A percentile compares a stretch with the other conserved stretches of the same genome.
phyloP scores from a whole-genome alignment of 371 early-diverging fungal species.

The Funneliformis caledonium region DNA sequence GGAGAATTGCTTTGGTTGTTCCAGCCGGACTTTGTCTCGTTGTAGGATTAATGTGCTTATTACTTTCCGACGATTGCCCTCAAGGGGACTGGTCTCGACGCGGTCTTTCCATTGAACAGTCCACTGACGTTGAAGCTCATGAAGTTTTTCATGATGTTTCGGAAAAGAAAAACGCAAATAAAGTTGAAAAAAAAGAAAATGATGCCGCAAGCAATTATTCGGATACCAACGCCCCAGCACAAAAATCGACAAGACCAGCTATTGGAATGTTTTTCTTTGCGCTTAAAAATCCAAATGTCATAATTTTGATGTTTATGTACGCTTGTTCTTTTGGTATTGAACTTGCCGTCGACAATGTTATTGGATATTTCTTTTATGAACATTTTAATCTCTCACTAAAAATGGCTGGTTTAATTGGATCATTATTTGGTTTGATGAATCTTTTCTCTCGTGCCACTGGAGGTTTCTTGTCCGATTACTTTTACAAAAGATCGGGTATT shows the following conservation, averaged over 20 bases:
- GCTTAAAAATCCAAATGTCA: constrained; percentile 48
- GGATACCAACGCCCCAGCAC: neutral
- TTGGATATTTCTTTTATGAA: constrained; percentile 52
- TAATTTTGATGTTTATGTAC: constrained; percentile 58
- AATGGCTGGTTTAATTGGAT: constrained; percentile 56
- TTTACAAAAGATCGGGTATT: constrained; percentile 42
- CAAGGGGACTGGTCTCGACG: constrained; percentile 47
- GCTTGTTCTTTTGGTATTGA: constrained; percentile 72
- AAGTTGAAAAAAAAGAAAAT: neutral
- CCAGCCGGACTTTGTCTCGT: constrained; percentile 54
- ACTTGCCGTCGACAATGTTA: constrained; percentile 62
- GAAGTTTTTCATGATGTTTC: constrained; percentile 40
- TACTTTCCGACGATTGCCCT: constrained; percentile 54
- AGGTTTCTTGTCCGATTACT: constrained; percentile 57
- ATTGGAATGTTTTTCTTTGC: constrained; percentile 36
- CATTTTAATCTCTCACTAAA: constrained; percentile 51
- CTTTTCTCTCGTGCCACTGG: constrained; percentile 64
- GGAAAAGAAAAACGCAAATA: constrained; percentile 12
- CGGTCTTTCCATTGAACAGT: neutral
- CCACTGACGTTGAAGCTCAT: neutral
- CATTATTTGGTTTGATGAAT: constrained; percentile 70
- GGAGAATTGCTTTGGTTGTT: constrained; percentile 54
- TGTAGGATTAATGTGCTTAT: constrained; percentile 48
- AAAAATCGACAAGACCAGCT: constrained; percentile 17
- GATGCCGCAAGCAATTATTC: neutral